These are phyloP conservation scores for Cryptococcus jaspeensis DNA, from an alignment of 1,284 basidiomycete genomes.

Conservation along the genomic window DNA sequence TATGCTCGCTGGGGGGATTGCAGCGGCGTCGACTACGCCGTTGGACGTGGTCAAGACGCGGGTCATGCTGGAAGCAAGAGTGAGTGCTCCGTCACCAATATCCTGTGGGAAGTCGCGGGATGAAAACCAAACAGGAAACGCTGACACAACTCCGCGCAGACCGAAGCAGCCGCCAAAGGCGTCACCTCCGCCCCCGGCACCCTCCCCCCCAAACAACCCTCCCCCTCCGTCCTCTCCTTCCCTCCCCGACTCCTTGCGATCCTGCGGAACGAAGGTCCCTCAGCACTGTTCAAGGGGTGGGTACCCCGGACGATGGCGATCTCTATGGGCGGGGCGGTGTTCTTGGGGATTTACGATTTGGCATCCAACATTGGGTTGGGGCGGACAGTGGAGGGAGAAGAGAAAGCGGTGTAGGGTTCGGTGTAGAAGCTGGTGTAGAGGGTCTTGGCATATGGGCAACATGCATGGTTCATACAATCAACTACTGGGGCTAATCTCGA, in stretches of 20 bases:
- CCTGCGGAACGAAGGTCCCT: constrained; percentile 68
- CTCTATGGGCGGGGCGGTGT: constrained; percentile 92
- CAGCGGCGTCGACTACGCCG: constrained; percentile 89
- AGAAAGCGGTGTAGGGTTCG: constrained; percentile 2
- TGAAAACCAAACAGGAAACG: background rate
- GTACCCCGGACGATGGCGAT: constrained; percentile 94
- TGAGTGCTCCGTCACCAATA: constrained; percentile 50
- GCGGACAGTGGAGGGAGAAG: constrained; percentile 1
- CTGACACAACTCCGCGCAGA: background rate
- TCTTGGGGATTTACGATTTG: constrained; percentile 86
- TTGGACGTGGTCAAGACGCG: constrained; percentile 96
- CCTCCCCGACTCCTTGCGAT: constrained; percentile 63
- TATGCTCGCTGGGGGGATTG: constrained; percentile 83
- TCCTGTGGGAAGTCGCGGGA: background rate
- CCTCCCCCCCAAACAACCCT: constrained; percentile 33
- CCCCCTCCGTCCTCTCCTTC: constrained; percentile 56
- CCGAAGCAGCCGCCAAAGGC: constrained; percentile 17
- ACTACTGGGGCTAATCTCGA: no score
- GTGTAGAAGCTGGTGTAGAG: background rate
- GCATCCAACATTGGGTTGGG: constrained; percentile 34
- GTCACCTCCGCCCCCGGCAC: constrained; percentile 24
- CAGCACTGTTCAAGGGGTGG: constrained; percentile 80
- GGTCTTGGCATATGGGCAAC: no score
- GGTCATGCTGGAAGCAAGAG: constrained; percentile 88
- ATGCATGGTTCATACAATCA: no score